phyloP scores from a whole-genome alignment of 768 basidiomycete genomes.

The Flagelloscypha sp. region DNA sequence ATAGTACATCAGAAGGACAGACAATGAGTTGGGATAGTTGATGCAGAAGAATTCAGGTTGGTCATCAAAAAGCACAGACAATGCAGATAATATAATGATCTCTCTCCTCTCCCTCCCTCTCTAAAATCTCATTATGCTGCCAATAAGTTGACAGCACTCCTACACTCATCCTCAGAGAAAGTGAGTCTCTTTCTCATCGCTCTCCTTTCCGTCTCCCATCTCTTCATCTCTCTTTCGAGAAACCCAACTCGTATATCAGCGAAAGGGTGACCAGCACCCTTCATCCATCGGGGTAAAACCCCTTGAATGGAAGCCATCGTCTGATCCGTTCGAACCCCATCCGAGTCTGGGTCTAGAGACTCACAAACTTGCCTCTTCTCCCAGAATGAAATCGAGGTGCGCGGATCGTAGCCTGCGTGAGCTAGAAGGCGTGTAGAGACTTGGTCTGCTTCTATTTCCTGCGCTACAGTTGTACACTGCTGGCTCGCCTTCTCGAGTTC shows the following conservation, averaged over 20 bases:
- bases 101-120: too few relatives aligned
- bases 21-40: too few relatives aligned
- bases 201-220: conserved; percentile 57
- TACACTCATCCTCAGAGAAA: conserved; percentile 4
- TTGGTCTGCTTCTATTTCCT: conserved; percentile 90
- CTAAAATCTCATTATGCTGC: conserved; percentile 10
- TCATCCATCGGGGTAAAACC: conserved; percentile 31
- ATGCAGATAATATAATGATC: too few relatives aligned
- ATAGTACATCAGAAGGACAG: too few relatives aligned
- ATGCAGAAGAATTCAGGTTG: too few relatives aligned
- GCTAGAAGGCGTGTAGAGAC: conserved; percentile 87
- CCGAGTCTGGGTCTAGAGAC: conserved; percentile 12
- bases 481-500: conserved; percentile 67
- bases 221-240: conserved; percentile 56
- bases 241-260: conserved; percentile 53
- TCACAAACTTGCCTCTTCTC: conserved; percentile 38
- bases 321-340: conserved; percentile 7
- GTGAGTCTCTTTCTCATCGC: conserved; percentile 13
- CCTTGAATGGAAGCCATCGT: not conserved
- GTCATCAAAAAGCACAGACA: too few relatives aligned
- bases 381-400: conserved; percentile 79
- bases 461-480: conserved; percentile 68
- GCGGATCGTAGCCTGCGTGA: conserved; percentile 85
- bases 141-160: conserved; percentile 9
- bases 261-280: conserved; percentile 60